Evolutionary conservation across 495 filamentous ascomycete genomes (phyloP).

Genomic region (Evernia prunastri): DNA sequence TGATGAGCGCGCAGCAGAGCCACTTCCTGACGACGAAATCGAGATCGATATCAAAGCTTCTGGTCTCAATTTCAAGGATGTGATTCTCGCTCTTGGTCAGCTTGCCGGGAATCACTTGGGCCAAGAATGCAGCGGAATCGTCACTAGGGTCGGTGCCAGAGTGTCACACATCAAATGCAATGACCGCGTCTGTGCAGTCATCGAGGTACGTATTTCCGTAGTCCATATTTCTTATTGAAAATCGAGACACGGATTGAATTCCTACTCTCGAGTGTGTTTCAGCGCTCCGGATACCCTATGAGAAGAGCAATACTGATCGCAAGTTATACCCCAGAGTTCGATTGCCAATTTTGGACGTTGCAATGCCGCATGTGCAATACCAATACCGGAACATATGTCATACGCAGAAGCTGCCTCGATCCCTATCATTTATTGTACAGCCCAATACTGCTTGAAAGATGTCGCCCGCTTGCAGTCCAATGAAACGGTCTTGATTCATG

Average conservation of each 20-base stretch:
- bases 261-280: no score
- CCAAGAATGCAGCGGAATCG: slow-evolving; percentile 40
- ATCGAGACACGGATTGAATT: no score
- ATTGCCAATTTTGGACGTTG: neutral
- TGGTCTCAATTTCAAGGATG: slow-evolving; percentile 44
- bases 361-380: slow-evolving; percentile 16
- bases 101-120: slow-evolving; percentile 33
- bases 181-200: slow-evolving; percentile 39
- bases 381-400: slow-evolving; percentile 23
- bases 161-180: slow-evolving; percentile 35
- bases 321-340: no score
- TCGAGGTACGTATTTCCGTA: no score
- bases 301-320: no score
- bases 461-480: slow-evolving; percentile 24
- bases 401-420: slow-evolving; percentile 30
- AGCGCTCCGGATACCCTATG: no score
- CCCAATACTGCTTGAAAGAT: slow-evolving; percentile 25
- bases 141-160: slow-evolving; percentile 32
- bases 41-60: slow-evolving; percentile 32
- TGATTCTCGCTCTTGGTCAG: slow-evolving; percentile 36
- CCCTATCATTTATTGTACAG: slow-evolving; percentile 26
- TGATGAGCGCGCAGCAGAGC: neutral
- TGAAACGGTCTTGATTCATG: slow-evolving; percentile 32
- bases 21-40: slow-evolving; percentile 15
- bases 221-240: no score